These are phyloP conservation scores for Annulohypoxylon moriforme DNA, from an alignment of 495 filamentous ascomycete genomes.

Conservation along the genomic window DNA sequence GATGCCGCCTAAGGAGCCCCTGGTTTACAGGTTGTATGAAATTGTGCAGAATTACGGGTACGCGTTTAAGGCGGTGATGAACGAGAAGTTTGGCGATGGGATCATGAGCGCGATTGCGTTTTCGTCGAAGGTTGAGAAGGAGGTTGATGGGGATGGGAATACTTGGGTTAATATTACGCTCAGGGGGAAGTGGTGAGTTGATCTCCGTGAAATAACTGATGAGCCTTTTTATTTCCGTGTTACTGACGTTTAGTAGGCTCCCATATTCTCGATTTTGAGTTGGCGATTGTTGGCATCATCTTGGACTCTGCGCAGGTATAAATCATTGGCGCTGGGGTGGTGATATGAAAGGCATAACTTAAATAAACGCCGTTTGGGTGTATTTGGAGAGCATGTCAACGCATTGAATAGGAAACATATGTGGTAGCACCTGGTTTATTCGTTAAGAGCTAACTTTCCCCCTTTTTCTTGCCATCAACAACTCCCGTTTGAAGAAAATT, in stretches of 20 bases:
- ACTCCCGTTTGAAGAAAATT: not conserved
- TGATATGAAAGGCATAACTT: no score
- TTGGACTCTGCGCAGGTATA: not conserved
- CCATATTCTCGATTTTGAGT: conserved; percentile 71
- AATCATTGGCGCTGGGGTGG: no score
- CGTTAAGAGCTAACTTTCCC: no score
- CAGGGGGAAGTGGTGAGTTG: conserved; percentile 89
- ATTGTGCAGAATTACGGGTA: conserved; percentile 99
- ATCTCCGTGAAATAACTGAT: not conserved
- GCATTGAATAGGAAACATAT: not conserved
- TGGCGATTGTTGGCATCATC: not conserved
- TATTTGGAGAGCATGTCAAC: no score
- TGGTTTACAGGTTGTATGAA: conserved; percentile 95
- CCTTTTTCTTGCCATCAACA: no score
- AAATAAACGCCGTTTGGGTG: no score
- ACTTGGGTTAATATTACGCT: conserved; percentile 88
- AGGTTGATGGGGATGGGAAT: conserved; percentile 81
- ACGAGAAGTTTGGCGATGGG: conserved; percentile 99
- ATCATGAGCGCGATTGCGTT: conserved; percentile 99
- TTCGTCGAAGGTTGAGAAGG: conserved; percentile 94
- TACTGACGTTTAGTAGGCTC: conserved; percentile 58
- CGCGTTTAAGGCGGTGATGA: conserved; percentile 94
- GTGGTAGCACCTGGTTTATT: not conserved
- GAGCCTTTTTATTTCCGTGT: not conserved
- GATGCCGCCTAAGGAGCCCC: conserved; percentile 93